A percentile compares a stretch with the other conserved stretches of the same genome.
These are phyloP conservation scores for Sclerotinia trifoliorum DNA, from an alignment of 2,329 filamentous ascomycete genomes.

Conservation along the genomic window DNA sequence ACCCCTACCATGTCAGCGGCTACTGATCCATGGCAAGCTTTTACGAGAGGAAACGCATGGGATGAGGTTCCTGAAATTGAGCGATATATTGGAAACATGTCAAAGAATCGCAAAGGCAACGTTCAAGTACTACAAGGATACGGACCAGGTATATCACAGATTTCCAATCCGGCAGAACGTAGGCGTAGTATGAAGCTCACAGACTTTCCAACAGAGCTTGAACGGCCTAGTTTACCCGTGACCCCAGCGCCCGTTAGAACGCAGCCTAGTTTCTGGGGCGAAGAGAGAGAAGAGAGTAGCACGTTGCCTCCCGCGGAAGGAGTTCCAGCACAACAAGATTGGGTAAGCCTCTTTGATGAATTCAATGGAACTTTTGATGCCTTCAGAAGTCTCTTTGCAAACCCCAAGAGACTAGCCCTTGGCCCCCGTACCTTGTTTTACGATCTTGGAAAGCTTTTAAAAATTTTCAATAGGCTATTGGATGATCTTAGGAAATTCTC, in stretches of 20 bases:
- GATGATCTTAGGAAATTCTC: slow-evolving; percentile 19
- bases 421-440: slow-evolving; percentile 7
- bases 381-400: slow-evolving; percentile 19
- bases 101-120: slow-evolving; percentile 56
- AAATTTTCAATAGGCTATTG: slow-evolving; percentile 13
- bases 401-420: slow-evolving; percentile 9
- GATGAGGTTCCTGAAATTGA: slow-evolving; percentile 87
- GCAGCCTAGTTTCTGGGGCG: slow-evolving; percentile 62
- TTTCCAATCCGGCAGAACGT: slow-evolving; percentile 34
- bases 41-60: slow-evolving; percentile 83
- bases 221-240: slow-evolving; percentile 84
- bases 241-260: slow-evolving; percentile 79
- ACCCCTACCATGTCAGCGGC: slow-evolving; percentile 50
- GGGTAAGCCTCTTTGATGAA: slow-evolving; percentile 72
- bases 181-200: slow-evolving; percentile 66
- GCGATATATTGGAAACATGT: slow-evolving; percentile 76
- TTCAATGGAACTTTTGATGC: slow-evolving; percentile 15
- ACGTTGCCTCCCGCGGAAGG: slow-evolving; percentile 74
- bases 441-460: slow-evolving; percentile 18
- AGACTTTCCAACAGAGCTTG: slow-evolving; percentile 79
- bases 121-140: slow-evolving; percentile 40
- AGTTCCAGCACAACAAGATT: slow-evolving; percentile 83
- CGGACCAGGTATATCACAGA: slow-evolving; percentile 36
- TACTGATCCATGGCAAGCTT: slow-evolving; percentile 68
- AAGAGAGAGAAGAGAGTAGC: slow-evolving; percentile 49